Evolutionary conservation across 2,329 filamentous ascomycete genomes (phyloP), one percentile per base, ranked within the genome.

Genomic region (Calonectria ilicicola): DNA sequence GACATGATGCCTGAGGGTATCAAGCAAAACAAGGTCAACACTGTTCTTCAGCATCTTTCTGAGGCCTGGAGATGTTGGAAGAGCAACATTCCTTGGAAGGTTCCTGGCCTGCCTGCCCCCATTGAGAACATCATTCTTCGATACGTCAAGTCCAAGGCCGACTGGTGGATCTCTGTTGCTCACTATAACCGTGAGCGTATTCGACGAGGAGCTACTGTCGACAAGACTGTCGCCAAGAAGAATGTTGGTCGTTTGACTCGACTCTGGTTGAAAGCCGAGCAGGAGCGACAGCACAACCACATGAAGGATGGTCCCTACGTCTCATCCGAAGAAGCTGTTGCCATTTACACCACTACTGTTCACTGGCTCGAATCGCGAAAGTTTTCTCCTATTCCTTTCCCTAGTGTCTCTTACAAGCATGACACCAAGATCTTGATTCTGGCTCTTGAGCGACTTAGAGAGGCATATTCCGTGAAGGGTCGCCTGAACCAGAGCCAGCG

Each of bases 1-100:
- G 97, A 99, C 81, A 99, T 99, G 97, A 99, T 99, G 97, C 97
- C 97, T 0, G 97, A 99, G 83, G 97, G 97, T 77, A 98, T 99
- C 87, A 98, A 98, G 84, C 97, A 99, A 83, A 99, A 97, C 87
- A 99, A 99, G 86, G 95, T 99, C 84, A 98, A 99, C 84, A 98
- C 96, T 1, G 96, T 99, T 53, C 87, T 99, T 67, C 97, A 98
- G 81, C 97, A 99, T 89, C 86, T 99, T 49, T 98, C 96, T 0
- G 97, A 99, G 86, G 97, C 97, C 17, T 99, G 97, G 97, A 91
- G 97, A 86, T 99, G 97, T 87, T 99, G 97, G 97, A 99, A 99
- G 92, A 98, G 96, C 86, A 99, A 99, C 81, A 99, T 99, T 78
- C 97, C 97, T 0, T 99, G 97, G 97, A 99, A 99, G 87, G 97